Conservation (phyloP, 345 rosid genomes). For the Erucastrum elatum region DNA sequence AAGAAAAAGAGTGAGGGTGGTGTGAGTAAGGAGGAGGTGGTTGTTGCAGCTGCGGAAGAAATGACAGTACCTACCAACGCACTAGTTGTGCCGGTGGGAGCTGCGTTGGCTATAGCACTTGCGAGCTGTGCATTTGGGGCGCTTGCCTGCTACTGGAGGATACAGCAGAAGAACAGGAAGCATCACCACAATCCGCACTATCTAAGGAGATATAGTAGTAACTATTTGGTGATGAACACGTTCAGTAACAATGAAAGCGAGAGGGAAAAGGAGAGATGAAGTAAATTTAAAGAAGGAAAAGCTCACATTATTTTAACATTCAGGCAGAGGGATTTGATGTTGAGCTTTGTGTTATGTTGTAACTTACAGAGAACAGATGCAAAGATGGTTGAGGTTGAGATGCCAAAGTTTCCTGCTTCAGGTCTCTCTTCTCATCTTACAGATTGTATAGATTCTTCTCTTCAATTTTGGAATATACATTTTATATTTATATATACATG, state of each 20-base stretch:
- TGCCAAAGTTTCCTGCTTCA: constrained; percentile 26
- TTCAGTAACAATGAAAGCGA: constrained; percentile 41
- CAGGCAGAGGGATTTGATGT: constrained; percentile 15
- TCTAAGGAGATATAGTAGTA: constrained; percentile 75
- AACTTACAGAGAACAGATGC: constrained; percentile 34
- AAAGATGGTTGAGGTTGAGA: constrained; percentile 38
- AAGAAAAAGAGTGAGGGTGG: constrained; percentile 50
- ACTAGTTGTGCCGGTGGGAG: constrained; percentile 86
- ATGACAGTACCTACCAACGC: constrained; percentile 64
- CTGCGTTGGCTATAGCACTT: constrained; percentile 93
- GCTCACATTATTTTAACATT: constrained; percentile 26
- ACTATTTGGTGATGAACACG: constrained; percentile 42
- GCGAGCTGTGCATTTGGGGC: constrained; percentile 99
- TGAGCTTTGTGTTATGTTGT: constrained; percentile 23
- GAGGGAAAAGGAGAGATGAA: constrained; percentile 43
- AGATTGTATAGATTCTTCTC: constrained; percentile 38
- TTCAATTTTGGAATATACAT: constrained; percentile 29
- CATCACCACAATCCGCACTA: constrained; percentile 81
- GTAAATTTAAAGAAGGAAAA: constrained; percentile 5
- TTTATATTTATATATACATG: constrained; percentile 5
- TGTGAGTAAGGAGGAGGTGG: constrained; percentile 44
- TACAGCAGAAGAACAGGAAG: constrained; percentile 94
- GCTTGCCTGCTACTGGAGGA: constrained; percentile 96
- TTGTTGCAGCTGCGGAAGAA: constrained; percentile 52
- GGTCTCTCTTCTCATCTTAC: constrained; percentile 27